phyloP scores from a whole-genome alignment of 2,329 filamentous ascomycete genomes.

The Camillea tinctor region DNA sequence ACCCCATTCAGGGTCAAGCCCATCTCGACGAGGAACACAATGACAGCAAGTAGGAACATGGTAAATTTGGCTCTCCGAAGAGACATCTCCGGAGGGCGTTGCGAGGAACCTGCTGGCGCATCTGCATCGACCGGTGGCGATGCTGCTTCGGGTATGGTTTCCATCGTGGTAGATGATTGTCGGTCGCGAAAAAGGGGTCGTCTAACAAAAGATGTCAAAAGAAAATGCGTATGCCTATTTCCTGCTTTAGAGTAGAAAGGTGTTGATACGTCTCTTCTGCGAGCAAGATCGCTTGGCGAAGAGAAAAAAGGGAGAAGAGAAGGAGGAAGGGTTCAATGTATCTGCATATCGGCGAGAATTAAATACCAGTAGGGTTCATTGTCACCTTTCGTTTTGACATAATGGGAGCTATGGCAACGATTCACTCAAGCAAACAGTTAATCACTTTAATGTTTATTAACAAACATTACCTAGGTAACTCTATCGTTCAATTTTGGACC shows the following conservation, averaged over 20 bases:
- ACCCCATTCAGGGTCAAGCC: constrained; percentile 6
- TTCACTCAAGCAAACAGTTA: neutral
- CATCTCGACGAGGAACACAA: constrained; percentile 4
- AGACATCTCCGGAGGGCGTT: neutral
- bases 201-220: neutral
- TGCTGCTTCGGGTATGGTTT: neutral
- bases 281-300: too few species aligned
- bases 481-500: neutral
- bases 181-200: neutral
- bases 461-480: neutral
- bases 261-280: too few species aligned
- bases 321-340: too few species aligned
- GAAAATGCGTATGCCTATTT: too few species aligned
- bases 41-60: neutral
- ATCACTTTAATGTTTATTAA: neutral
- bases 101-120: constrained; percentile 1
- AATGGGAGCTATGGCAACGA: neutral
- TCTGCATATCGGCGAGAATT: too few species aligned
- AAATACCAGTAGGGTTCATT: neutral
- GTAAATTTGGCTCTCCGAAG: neutral
- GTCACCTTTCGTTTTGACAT: neutral
- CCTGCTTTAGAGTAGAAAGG: too few species aligned
- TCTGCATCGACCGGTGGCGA: neutral
- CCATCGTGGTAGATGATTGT: neutral
- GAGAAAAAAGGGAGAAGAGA: too few species aligned